These are phyloP conservation scores for Penicillium sp. DNA, from an alignment of 2,329 filamentous ascomycete species.

Conservation along the genomic window DNA sequence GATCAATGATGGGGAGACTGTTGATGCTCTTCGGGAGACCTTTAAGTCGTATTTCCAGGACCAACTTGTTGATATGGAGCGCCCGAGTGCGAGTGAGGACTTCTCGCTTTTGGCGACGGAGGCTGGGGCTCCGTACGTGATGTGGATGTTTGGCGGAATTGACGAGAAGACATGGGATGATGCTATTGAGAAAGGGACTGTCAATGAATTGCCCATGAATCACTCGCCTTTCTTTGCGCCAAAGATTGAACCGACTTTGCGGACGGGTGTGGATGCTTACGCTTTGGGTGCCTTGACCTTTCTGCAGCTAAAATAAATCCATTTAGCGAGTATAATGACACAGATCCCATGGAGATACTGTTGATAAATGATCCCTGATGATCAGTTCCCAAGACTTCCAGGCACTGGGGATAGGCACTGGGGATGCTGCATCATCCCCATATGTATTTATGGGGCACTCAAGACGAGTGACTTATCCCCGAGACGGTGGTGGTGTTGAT, in stretches of 20 bases:
- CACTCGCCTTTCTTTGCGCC: constrained; percentile 60
- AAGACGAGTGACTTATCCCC: not conserved
- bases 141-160: constrained; percentile 58
- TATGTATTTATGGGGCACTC: not conserved
- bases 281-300: constrained; percentile 50
- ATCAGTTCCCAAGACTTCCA: too few relatives aligned
- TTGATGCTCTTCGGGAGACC: constrained; percentile 40
- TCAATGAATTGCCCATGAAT: constrained; percentile 55
- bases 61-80: constrained; percentile 39
- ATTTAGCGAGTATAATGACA: too few relatives aligned
- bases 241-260: constrained; percentile 56
- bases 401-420: too few relatives aligned
- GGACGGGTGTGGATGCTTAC: constrained; percentile 52
- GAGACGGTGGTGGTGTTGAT: not conserved
- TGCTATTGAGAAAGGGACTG: constrained; percentile 45
- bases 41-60: constrained; percentile 51
- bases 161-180: constrained; percentile 51
- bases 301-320: constrained; percentile 14
- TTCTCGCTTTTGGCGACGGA: constrained; percentile 56
- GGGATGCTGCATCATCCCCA: not conserved
- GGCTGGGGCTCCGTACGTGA: constrained; percentile 51
- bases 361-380: too few relatives aligned
- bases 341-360: too few relatives aligned
- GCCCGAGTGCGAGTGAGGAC: constrained; percentile 55
- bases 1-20: constrained; percentile 52